Conservation (phyloP, 495 filamentous ascomycete genomes). For the Xylaria flabelliformis region DNA sequence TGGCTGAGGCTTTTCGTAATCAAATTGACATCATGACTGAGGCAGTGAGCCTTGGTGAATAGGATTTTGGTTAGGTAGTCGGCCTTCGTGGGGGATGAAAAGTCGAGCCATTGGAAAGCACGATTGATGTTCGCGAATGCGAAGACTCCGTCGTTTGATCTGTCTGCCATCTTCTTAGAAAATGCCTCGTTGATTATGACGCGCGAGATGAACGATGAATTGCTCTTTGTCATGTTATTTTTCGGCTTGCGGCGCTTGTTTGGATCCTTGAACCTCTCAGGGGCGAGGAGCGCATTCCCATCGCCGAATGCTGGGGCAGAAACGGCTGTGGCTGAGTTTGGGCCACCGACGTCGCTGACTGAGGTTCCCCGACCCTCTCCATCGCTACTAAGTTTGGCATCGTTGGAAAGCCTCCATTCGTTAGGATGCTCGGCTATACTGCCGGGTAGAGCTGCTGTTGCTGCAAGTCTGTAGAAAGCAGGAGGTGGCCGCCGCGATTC, state of each 20-base stretch:
- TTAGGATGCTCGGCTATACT: constrained; percentile 66
- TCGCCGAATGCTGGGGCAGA: constrained; percentile 81
- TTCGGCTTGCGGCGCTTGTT: constrained; percentile 88
- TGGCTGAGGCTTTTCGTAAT: constrained; percentile 79
- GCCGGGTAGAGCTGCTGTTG: constrained; percentile 45
- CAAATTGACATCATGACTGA: constrained; percentile 92
- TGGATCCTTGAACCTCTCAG: constrained; percentile 70
- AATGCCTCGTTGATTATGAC: constrained; percentile 90
- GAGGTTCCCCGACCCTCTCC: constrained; percentile 52
- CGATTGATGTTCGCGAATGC: constrained; percentile 95
- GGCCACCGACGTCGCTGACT: constrained; percentile 45
- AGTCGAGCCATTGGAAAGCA: constrained; percentile 77
- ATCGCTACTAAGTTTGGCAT: constrained; percentile 56
- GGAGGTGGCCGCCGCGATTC: constrained; percentile 65
- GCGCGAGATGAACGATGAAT: constrained; percentile 93
- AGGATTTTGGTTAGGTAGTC: constrained; percentile 94
- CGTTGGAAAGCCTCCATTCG: constrained; percentile 67
- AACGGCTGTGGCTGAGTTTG: constrained; percentile 41
- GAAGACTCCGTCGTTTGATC: constrained; percentile 77
- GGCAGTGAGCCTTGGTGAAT: constrained; percentile 92
- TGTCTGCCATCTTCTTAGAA: constrained; percentile 78
- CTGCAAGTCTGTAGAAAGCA: constrained; percentile 55
- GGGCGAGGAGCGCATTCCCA: constrained; percentile 73
- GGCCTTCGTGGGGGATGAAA: constrained; percentile 66
- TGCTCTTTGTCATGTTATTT: constrained; percentile 97